Evolutionary conservation across 768 basidiomycete genomes (phyloP), one percentile per base, ranked within the genome.

Genomic region (Phlegmacium glaucopus): DNA sequence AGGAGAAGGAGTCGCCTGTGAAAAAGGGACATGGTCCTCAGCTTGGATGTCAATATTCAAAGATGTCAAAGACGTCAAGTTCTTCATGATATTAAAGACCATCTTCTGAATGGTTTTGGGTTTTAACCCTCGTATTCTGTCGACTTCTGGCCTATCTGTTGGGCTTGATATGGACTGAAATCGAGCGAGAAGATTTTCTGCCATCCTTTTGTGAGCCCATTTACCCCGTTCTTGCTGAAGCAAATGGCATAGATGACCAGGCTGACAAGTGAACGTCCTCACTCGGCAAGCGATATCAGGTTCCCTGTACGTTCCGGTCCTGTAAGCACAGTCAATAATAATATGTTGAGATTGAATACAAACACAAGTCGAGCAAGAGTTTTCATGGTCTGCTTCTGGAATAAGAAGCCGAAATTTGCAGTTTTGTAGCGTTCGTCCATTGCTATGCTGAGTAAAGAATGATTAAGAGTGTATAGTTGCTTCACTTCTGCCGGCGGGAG

Each of bases 31-130:
- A 37, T 48, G 42, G 11, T 53, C 47, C 5, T 39, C 25, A 13
- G 29, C 28, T 9, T 22, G 30, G 9, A 56, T 39, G 15, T 46
- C 49, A 4, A 56, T 28, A 13, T 38, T 30, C 30, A 53, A 37
- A 11, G 47, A 39, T 17, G 26, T 52, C 35, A 56, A 27, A 3
- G 22, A 45, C 1, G 25, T 52, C 29, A 56, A 37, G 9, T 50
- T 47, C 15, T 37, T 41, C 46, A 55, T 42, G 22, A 55, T 49
- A 11, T 36, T 44, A 44, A 53, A 46, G n/a, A 56, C 39, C 28
- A 39, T 53, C 37, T 17, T 32, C 11, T 36, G 42, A 16, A 37
- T 37, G 12, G 34, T 16, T 17, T 44, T 26, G 17, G n/a, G n/a
- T n/a, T n/a, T n/a, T n/a, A n/a, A n/a, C n/a, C n/a, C n/a, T n/a